Base-by-base conservation (phyloP, 2,329 filamentous ascomycete species). In the Aspergillus cejpii region DNA sequence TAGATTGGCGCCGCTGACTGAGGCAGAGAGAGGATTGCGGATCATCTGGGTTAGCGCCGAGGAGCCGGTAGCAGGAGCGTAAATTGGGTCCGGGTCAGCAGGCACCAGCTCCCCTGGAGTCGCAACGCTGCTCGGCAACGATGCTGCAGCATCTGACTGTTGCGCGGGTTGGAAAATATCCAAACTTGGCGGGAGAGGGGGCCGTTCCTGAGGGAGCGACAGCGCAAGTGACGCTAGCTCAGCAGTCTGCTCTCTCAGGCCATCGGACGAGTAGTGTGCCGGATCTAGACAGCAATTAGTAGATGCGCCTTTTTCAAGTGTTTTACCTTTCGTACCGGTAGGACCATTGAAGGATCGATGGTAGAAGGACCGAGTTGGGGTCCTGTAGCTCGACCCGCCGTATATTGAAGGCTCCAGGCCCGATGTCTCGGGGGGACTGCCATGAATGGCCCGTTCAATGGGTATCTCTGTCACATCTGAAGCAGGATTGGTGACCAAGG, bases 161-260 rank as follows among this genome's bases (percentile, higher is more conserved):
- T 45, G 45, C 5, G 37, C 11, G n/a, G 50, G 37, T 5, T 46
- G 33, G 39, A 63, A 65, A 24, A 66, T 54, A 49, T 65, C 60
- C 31, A 64, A 49, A 20, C 56, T 54, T 7, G 51, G 55, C 1
- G 62, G 61, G 10, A 63, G 47, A 43, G 59, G 56, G 19, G 53
- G 56, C 10, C 54, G 49, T 26, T 60, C 54, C n/a, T 53, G 54
- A 20, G 56, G 56, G 23, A 64, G 44, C 29, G 83, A 83, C 21
- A 95, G 76, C 39, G 87, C 83, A 62, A 90, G 88, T 14, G 80
- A 87, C 34, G 89, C 89, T 45, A 95, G 75, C 67, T 94, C 87
- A 41, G 88, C 87, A 2, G 89, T 94, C 61, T 92, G 84, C 67
- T 92, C 84, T 52, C 89, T 84, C 31, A 95, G 84, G 53, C 82